A percentile compares a stretch with the other conserved stretches of the same genome.
Evolutionary conservation across 768 basidiomycete species (phyloP).

Genomic region (Leccinum imitatum): DNA sequence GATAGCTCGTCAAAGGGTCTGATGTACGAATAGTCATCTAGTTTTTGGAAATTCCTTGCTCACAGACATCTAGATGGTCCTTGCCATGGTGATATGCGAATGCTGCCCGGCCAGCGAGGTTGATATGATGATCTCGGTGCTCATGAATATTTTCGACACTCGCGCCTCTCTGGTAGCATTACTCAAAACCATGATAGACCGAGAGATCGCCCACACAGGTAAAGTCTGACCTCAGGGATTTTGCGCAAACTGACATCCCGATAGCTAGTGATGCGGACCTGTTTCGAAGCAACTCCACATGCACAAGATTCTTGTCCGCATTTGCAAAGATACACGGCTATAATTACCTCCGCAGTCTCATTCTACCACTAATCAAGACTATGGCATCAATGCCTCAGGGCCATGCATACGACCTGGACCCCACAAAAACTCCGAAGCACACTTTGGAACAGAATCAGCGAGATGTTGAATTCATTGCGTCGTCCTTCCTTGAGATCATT

Average conservation of each 20-base stretch:
- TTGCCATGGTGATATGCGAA: conserved; percentile 86
- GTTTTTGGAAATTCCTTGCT: conserved; percentile 3
- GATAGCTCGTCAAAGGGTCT: conserved; percentile 68
- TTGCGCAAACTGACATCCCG: conserved; percentile 4
- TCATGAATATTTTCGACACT: conserved; percentile 85
- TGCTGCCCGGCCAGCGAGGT: conserved; percentile 77
- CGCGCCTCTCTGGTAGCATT: conserved; percentile 68
- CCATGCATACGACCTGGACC: conserved; percentile 78
- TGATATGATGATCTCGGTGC: conserved; percentile 80
- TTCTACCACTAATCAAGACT: conserved; percentile 72
- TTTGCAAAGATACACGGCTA: conserved; percentile 92
- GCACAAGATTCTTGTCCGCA: conserved; percentile 80
- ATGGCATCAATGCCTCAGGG: conserved; percentile 73
- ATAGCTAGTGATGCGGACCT: conserved; percentile 79
- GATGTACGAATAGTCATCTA: conserved; percentile 48
- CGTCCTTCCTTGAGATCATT: conserved; percentile 74
- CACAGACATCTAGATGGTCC: conserved; percentile 51
- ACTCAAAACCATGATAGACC: conserved; percentile 81
- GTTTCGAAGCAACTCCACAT: conserved; percentile 86
- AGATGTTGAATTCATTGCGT: conserved; percentile 71
- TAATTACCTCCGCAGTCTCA: conserved; percentile 79
- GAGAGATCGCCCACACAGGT: conserved; percentile 82
- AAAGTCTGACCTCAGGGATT: conserved; percentile 11
- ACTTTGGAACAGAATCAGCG: conserved; percentile 65
- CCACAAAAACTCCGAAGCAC: conserved; percentile 54